phyloP scores from a whole-genome alignment of 2,329 filamentous ascomycete genomes.

The Fusarium illudens region DNA sequence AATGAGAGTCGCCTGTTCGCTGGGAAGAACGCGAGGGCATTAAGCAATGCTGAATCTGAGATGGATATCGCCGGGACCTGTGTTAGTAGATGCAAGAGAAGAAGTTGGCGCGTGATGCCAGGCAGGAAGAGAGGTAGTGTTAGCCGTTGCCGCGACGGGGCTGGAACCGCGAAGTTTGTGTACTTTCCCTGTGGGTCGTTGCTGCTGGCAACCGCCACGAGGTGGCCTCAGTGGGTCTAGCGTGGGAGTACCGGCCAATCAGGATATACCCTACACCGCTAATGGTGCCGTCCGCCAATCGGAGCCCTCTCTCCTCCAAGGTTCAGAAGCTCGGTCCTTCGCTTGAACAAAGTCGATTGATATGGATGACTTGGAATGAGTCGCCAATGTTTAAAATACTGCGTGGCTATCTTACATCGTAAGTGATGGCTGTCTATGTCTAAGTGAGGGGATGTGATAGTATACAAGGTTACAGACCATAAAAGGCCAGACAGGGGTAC shows the following conservation, averaged over 20 bases:
- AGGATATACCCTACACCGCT: conserved; percentile 5
- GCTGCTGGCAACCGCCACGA: conserved; percentile 43
- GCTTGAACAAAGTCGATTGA: background rate
- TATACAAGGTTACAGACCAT: conserved; percentile 23
- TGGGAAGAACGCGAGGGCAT: conserved; percentile 27
- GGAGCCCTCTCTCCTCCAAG: background rate
- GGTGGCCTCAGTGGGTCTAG: background rate
- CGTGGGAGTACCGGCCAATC: conserved; percentile 9
- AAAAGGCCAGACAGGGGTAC: background rate
- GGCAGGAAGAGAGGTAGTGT: conserved; percentile 22
- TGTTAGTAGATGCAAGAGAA: conserved; percentile 38
- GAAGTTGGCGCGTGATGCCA: conserved; percentile 28
- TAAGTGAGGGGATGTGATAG: conserved; percentile 27
- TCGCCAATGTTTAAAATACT: conserved; percentile 5
- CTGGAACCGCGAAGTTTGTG: conserved; percentile 43
- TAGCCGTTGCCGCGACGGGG: conserved; percentile 26
- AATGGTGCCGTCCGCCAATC: conserved; percentile 12
- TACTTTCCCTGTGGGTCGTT: conserved; percentile 46
- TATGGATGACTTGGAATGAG: background rate
- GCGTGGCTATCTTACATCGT: conserved; percentile 8
- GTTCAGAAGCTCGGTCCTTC: background rate
- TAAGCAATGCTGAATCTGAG: conserved; percentile 42
- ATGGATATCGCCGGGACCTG: conserved; percentile 19
- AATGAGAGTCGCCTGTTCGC: conserved; percentile 24
- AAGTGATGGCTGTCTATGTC: conserved; percentile 28